These are phyloP conservation scores for Gymnopus androsaceus DNA, from an alignment of 1,284 basidiomycete species.

Conservation along the genomic window DNA sequence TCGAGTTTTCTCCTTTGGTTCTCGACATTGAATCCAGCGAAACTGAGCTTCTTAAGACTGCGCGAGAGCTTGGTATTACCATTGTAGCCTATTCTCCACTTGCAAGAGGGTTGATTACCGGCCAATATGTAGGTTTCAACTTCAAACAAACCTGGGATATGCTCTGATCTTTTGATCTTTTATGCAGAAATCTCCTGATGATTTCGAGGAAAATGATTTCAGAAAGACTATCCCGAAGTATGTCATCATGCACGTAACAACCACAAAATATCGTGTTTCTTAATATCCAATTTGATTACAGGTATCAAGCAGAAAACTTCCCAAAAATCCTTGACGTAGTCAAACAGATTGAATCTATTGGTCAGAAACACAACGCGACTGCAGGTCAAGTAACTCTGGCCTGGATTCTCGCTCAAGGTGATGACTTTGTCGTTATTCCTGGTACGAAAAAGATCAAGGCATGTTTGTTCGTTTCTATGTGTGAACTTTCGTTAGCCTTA, in stretches of 20 bases:
- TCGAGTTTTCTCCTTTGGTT: constrained; percentile 66
- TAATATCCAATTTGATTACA: constrained; percentile 15
- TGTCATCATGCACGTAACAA: background rate
- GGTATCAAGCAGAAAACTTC: constrained; percentile 53
- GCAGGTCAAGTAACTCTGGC: constrained; percentile 60
- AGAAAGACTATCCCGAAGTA: constrained; percentile 28
- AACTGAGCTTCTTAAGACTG: constrained; percentile 48
- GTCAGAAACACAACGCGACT: constrained; percentile 47
- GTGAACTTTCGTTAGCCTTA: background rate
- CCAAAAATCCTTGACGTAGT: constrained; percentile 57
- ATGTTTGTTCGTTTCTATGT: constrained; percentile 6
- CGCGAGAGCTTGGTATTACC: constrained; percentile 52
- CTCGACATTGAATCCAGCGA: constrained; percentile 53
- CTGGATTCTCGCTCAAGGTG: constrained; percentile 59
- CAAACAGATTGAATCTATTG: constrained; percentile 46
- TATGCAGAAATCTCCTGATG: constrained; percentile 40
- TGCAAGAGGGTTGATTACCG: constrained; percentile 64
- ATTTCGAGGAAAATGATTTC: constrained; percentile 48
- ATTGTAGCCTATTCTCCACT: constrained; percentile 66
- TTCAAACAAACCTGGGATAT: background rate
- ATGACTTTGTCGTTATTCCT: constrained; percentile 56
- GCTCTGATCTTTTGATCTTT: background rate
- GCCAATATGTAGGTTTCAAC: constrained; percentile 43
- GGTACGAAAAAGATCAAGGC: constrained; percentile 49
- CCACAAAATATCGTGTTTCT: background rate